Base-by-base conservation (phyloP, 139 green algal species). In the Chlamydomonas sphaeroides region DNA sequence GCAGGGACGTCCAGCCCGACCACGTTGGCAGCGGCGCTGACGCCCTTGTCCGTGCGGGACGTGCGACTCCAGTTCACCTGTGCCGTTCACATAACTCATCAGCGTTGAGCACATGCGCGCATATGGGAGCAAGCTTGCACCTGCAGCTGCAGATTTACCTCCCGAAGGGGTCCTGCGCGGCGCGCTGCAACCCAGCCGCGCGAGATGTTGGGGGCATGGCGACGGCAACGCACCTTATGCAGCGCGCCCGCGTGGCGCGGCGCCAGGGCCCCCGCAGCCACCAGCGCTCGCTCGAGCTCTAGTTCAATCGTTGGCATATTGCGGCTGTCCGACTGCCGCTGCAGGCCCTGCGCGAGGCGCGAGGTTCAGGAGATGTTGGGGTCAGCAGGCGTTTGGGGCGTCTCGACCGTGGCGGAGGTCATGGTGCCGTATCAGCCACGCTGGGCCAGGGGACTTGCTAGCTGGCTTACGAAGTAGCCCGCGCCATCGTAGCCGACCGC, bases 21-120 rank as follows among this genome's bases (percentile, higher is more conserved):
- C 92, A 93, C 49, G 84, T 88, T 61, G 92, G 75, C 42, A 83
- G 89, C 80, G 1, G 96, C 96, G 80, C 88, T 95, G 61, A 99
- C 96, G 39, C 96, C 96, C 88, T 98, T 98, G 92, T 99, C 96
- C 33, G 96, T 99, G 25, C 96, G 90, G 5, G 96, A 97, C 1
- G 96, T 94, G 0, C 96, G 90, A 75, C 87, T 94, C 94, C 94
- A 99, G 49, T 97, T 87, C 36, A 95, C 82, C 92, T 97, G 86
- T 2, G 35, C n/a, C n/a, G n/a, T n/a, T n/a, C n/a, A n/a, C n/a
- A n/a, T n/a, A n/a, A n/a, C n/a, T n/a, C n/a, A n/a, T n/a, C n/a
- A n/a, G n/a, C n/a, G n/a, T n/a, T n/a, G n/a, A n/a, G n/a, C n/a
- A n/a, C n/a, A n/a, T n/a, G n/a, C n/a, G n/a, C n/a, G n/a, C n/a